These are phyloP conservation scores for Fraxinus nigra DNA, from an alignment of 305 asterid species.

Conservation along the genomic window DNA sequence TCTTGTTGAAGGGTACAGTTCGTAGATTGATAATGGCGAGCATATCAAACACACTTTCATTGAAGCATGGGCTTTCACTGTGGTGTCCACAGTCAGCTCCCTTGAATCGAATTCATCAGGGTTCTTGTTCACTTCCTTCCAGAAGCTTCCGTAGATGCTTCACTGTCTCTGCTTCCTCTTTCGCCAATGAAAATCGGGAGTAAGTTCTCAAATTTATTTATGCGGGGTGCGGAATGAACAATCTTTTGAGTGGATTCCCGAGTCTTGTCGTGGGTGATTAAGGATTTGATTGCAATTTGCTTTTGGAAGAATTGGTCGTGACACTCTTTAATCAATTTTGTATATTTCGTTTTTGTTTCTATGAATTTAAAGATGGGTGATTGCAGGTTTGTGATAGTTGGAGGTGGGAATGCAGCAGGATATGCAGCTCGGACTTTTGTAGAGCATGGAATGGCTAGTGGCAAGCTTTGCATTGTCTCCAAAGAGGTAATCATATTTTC, in stretches of 20 bases:
- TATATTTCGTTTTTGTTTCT: background rate
- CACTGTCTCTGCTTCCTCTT: constrained; percentile 63
- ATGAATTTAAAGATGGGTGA: background rate
- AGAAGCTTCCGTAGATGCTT: constrained; percentile 50
- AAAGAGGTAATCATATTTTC: constrained; percentile 57
- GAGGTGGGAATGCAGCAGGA: constrained; percentile 97
- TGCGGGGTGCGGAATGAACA: background rate
- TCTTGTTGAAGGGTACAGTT: constrained; percentile 28
- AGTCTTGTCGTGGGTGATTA: background rate
- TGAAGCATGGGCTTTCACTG: constrained; percentile 64
- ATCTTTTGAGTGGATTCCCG: background rate
- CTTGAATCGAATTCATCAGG: constrained; percentile 39
- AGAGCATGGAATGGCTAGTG: constrained; percentile 85
- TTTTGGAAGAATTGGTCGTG: background rate
- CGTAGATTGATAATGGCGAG: constrained; percentile 53
- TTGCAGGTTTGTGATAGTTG: constrained; percentile 77
- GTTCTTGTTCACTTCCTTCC: constrained; percentile 28
- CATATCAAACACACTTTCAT: constrained; percentile 47
- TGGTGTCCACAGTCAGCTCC: constrained; percentile 59
- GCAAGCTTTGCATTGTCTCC: constrained; percentile 88
- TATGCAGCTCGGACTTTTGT: constrained; percentile 88
- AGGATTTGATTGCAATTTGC: background rate
- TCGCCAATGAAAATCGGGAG: constrained; percentile 88
- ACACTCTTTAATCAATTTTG: background rate
- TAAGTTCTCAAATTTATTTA: constrained; percentile 22